These are phyloP conservation scores for Cordyceps militaris DNA, from an alignment of 2,329 filamentous ascomycete species.

Conservation along the genomic window DNA sequence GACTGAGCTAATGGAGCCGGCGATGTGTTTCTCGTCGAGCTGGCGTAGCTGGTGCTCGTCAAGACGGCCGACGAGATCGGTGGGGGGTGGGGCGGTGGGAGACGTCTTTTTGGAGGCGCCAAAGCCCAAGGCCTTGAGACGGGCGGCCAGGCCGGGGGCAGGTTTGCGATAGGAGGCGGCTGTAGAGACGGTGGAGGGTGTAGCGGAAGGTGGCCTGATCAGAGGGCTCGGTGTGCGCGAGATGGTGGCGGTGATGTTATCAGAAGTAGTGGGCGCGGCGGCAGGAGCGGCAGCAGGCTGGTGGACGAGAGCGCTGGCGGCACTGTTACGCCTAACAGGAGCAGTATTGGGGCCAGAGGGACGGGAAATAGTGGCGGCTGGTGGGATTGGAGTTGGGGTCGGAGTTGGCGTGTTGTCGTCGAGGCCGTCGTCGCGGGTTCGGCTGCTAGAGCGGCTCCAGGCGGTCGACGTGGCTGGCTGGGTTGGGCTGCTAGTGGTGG, in stretches of 20 bases:
- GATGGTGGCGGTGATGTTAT: slow-evolving; percentile 4
- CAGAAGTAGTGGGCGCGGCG: not conserved
- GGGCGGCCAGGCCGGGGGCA: slow-evolving; percentile 57
- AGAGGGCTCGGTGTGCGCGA: not conserved
- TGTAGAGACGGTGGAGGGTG: slow-evolving; percentile 17
- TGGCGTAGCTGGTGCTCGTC: slow-evolving; percentile 62
- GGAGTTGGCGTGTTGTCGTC: slow-evolving; percentile 8
- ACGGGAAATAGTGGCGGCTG: not conserved
- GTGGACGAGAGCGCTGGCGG: not conserved
- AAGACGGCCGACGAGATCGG: slow-evolving; percentile 57
- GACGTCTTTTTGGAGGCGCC: slow-evolving; percentile 36
- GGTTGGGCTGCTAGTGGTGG: slow-evolving; percentile 12
- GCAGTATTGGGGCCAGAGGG: not conserved
- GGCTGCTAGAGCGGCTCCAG: slow-evolving; percentile 11
- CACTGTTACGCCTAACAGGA: not conserved
- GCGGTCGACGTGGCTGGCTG: slow-evolving; percentile 11
- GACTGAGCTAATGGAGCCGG: slow-evolving; percentile 41
- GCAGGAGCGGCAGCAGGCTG: not conserved
- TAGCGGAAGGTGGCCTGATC: not conserved
- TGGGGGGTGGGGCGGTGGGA: slow-evolving; percentile 18
- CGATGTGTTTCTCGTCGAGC: slow-evolving; percentile 60
- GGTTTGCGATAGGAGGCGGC: slow-evolving; percentile 42
- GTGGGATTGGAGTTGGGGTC: not conserved
- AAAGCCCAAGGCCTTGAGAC: slow-evolving; percentile 58
- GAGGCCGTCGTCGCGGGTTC: slow-evolving; percentile 10